A percentile compares a stretch with the other conserved stretches of the same genome.
Conservation (phyloP, 768 basidiomycete genomes). For the Mycena amicta region DNA sequence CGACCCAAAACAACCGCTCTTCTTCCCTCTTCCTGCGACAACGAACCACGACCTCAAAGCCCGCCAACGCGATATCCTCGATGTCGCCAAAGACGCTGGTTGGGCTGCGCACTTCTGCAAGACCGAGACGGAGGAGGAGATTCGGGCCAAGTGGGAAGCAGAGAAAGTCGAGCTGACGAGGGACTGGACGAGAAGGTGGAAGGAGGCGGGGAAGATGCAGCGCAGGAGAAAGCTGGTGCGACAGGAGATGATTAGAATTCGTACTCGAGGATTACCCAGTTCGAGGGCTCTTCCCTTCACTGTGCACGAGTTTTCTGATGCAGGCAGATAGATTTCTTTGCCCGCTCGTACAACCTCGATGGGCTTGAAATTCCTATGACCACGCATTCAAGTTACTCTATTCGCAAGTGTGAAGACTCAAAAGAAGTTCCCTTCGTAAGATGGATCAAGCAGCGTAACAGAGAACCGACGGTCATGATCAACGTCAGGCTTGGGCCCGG, state of each 20-base stretch:
- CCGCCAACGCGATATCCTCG: conserved; percentile 48
- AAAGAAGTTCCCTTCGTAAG: too few species aligned
- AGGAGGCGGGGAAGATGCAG: conserved; percentile 72
- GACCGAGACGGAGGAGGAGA: conserved; percentile 59
- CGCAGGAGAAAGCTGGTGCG: conserved; percentile 43
- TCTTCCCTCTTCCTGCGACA: conserved; percentile 56
- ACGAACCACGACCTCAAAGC: conserved; percentile 28
- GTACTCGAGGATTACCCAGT: too few species aligned
- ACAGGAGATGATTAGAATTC: not conserved
- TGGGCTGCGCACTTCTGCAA: conserved; percentile 58
- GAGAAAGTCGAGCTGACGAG: conserved; percentile 65
- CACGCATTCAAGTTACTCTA: too few species aligned
- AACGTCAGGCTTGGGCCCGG: too few species aligned
- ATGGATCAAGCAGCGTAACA: too few species aligned
- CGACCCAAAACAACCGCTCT: conserved; percentile 58
- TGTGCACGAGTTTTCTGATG: too few species aligned
- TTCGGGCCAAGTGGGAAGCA: conserved; percentile 72
- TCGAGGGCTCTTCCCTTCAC: too few species aligned
- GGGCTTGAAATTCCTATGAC: too few species aligned
- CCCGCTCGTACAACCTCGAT: too few species aligned
- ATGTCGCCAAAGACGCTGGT: conserved; percentile 49
- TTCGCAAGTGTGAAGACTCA: too few species aligned
- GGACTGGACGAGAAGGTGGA: conserved; percentile 77
- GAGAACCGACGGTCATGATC: too few species aligned
- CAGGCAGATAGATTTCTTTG: too few species aligned